phyloP scores from a whole-genome alignment of 805 yeast species.

The Kazachstania psychrophila region DNA sequence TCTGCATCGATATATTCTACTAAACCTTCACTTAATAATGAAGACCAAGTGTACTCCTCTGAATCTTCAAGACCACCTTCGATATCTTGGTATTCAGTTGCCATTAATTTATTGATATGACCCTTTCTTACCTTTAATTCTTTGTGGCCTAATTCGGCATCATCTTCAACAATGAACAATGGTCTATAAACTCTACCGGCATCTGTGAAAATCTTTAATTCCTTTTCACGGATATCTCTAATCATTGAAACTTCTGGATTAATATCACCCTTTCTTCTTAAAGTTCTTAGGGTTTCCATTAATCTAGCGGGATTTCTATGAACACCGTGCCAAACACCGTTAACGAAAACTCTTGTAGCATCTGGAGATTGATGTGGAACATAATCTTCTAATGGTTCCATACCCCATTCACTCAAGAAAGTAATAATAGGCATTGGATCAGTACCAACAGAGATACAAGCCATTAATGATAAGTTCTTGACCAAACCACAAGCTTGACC shows the following conservation, averaged over 20 bases:
- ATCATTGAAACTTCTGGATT: constrained; percentile 94
- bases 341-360: constrained; percentile 89
- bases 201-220: constrained; percentile 91
- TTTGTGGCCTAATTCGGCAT: constrained; percentile 50
- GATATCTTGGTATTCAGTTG: constrained; percentile 50
- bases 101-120: constrained; percentile 63
- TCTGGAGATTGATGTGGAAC: constrained; percentile 86
- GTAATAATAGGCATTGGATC: constrained; percentile 92
- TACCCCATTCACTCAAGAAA: constrained; percentile 97
- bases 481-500: constrained; percentile 99
- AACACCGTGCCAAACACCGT: constrained; percentile 99
- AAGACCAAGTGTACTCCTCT: constrained; percentile 72
- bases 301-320: constrained; percentile 93
- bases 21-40: constrained; percentile 73
- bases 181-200: constrained; percentile 99
- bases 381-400: constrained; percentile 94
- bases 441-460: constrained; percentile 95
- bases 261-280: constrained; percentile 92
- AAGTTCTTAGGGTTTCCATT: constrained; percentile 79
- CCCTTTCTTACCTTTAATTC: constrained; percentile 79
- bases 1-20: constrained; percentile 98
- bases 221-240: constrained; percentile 94
- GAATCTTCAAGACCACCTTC: constrained; percentile 43
- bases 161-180: constrained; percentile 84
- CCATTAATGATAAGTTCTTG: constrained; percentile 90